Percentiles rank a stretch among this genome's conserved stretches.
Conservation (phyloP, 1,284 basidiomycete genomes). For the Puccinia polysora region DNA sequence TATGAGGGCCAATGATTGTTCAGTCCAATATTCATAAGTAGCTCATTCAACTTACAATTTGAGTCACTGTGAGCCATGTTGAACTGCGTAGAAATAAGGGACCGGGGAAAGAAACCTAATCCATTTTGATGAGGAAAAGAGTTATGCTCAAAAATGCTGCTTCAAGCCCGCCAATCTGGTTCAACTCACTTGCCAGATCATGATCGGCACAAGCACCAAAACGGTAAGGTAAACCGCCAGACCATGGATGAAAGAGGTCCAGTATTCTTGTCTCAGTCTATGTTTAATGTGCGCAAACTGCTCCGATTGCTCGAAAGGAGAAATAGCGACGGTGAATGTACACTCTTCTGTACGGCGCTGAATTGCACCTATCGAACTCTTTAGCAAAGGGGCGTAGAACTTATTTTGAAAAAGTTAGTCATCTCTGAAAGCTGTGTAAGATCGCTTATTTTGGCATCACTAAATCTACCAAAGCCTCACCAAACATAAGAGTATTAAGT, state of each 20-base stretch:
- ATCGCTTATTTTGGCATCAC: no score
- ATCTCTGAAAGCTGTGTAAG: background rate
- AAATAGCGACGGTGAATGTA: slow-evolving; percentile 17
- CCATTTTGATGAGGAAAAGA: background rate
- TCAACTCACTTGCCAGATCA: slow-evolving; percentile 35
- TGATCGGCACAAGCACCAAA: slow-evolving; percentile 12
- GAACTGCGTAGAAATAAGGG: slow-evolving; percentile 13
- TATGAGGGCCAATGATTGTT: background rate
- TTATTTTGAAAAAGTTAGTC: background rate
- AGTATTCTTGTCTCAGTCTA: slow-evolving; percentile 22
- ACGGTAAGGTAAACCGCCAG: slow-evolving; percentile 8
- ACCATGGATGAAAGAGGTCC: slow-evolving; percentile 15
- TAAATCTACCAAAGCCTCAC: slow-evolving; percentile 3
- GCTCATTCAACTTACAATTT: slow-evolving; percentile 18
- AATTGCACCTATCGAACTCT: slow-evolving; percentile 12
- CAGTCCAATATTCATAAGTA: background rate
- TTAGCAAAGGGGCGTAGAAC: slow-evolving; percentile 27
- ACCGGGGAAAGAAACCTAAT: slow-evolving; percentile 21
- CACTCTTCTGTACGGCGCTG: slow-evolving; percentile 14
- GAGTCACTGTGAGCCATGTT: slow-evolving; percentile 21
- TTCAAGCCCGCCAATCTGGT: background rate
- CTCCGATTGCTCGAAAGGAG: slow-evolving; percentile 10
- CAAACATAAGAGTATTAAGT: slow-evolving; percentile 28
- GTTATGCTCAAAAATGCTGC: background rate
- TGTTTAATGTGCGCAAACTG: slow-evolving; percentile 25